These are phyloP conservation scores for Clonostachys solani DNA, from an alignment of 2,329 filamentous ascomycete species.

Conservation along the genomic window DNA sequence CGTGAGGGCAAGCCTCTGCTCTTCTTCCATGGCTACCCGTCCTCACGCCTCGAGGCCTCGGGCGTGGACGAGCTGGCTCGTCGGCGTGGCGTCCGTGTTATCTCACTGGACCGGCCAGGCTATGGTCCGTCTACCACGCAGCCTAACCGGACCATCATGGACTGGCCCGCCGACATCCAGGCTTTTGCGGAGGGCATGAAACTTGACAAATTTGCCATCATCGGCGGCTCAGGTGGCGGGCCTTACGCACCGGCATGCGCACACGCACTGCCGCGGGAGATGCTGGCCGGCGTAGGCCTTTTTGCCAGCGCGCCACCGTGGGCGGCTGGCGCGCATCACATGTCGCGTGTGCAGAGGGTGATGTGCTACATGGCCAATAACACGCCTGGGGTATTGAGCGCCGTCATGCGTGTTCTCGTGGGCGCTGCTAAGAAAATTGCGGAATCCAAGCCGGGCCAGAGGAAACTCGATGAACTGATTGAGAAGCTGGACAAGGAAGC, in stretches of 20 bases:
- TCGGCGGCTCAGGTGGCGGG: conserved; percentile 27
- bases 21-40: conserved; percentile 37
- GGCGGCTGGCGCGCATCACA: conserved; percentile 20
- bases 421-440: conserved; percentile 8
- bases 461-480: neutral
- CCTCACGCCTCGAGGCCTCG: conserved; percentile 29
- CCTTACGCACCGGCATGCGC: conserved; percentile 29
- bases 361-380: conserved; percentile 9
- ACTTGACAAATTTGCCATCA: conserved; percentile 20
- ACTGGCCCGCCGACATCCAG: conserved; percentile 26
- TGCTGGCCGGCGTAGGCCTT: conserved; percentile 27
- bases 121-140: conserved; percentile 31
- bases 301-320: conserved; percentile 27
- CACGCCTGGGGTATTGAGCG: conserved; percentile 14
- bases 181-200: conserved; percentile 16
- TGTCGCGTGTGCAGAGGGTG: conserved; percentile 15
- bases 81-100: conserved; percentile 19
- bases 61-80: conserved; percentile 16
- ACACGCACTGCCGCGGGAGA: conserved; percentile 6
- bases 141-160: conserved; percentile 19
- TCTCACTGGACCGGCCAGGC: conserved; percentile 35
- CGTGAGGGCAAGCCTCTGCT: conserved; percentile 22
- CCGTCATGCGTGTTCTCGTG: conserved; percentile 8
- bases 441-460: too few species aligned
- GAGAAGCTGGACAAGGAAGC: neutral